Base-by-base conservation (phyloP, 2,329 filamentous ascomycete species). In the Emmonsiellopsis sp. region DNA sequence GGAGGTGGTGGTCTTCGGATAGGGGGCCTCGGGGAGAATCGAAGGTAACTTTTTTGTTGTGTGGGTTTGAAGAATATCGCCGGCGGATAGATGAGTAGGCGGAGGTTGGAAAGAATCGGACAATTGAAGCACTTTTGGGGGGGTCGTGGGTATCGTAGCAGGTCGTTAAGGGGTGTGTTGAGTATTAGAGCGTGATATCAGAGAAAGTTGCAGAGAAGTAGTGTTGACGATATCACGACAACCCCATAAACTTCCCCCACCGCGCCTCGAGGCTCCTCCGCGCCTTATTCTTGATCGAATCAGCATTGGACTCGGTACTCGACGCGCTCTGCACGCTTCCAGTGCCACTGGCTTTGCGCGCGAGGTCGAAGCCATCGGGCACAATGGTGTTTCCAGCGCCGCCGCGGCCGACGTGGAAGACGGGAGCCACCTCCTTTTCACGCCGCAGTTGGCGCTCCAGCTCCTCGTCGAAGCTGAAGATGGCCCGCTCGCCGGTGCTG, bases 391-490 rank as follows among this genome's bases (percentile, higher is more conserved):
- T 85, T 50, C 79, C 82, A 10, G 77, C 78, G 41, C 82, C 82
- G 16, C 81, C 82, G 44, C 82, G 75, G 43, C 82, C 82, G 58
- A 84, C 78, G 65, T 83, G 79, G 73, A 83, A 84, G 57, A 84
- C 76, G 15, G 82, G 82, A 2, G 81, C 80, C 46, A 77, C 72
- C 55, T 76, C 70, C 56, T 73, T 71, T 60, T 73, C 73, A 37
- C 77, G 72, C 54, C 76, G 74, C 57, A 79, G 71, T 56, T 82
- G 77, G 54, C 76, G 76, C 60, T 80, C 76, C 50, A 85, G 75
- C 63, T 85, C 82, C 70, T 85, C 82, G 66, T 85, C 82, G 69
- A 85, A 85, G 67, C 77, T 79, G 75, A 84, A 84, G 66, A 84
- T 83, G 63, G 79, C 75, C 41, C 79, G 75, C 61, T 84, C 78